phyloP scores from a whole-genome alignment of 257 asterid genomes.

The Solanum acaule region DNA sequence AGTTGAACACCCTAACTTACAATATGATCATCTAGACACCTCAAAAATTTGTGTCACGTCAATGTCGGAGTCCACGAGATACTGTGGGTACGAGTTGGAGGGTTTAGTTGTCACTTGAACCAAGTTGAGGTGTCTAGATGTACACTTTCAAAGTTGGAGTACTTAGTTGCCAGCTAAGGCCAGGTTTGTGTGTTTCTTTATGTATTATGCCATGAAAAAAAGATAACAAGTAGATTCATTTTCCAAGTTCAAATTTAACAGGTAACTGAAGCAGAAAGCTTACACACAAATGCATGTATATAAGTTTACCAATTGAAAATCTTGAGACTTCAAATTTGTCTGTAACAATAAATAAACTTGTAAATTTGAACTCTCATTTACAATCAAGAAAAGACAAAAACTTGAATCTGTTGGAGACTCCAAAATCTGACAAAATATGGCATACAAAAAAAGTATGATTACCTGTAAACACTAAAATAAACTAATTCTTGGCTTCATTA shows the following conservation, averaged over 20 bases:
- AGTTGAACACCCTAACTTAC: not conserved
- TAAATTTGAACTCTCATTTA: not conserved
- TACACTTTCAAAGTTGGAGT: not conserved
- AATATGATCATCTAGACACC: not conserved
- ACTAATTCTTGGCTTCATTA: conserved; percentile 16
- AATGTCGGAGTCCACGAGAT: not conserved
- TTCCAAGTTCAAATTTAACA: not conserved
- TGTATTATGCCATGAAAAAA: not conserved
- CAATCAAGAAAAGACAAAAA: conserved; percentile 3
- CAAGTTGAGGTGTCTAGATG: not conserved
- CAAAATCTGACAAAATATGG: conserved; percentile 24
- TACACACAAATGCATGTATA: not conserved
- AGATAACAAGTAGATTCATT: not conserved
- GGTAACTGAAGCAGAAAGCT: not conserved
- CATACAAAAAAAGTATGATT: not conserved
- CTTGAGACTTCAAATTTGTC: not conserved
- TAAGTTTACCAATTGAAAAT: not conserved
- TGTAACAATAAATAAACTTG: not conserved
- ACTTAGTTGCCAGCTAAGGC: not conserved
- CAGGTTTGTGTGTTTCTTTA: not conserved
- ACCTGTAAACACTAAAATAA: conserved; percentile 8
- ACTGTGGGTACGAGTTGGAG: not conserved
- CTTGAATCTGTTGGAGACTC: not conserved
- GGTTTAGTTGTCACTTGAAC: not conserved
- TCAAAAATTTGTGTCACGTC: not conserved